phyloP scores from a whole-genome alignment of 2,329 filamentous ascomycete species.

The Claviceps spartinae region DNA sequence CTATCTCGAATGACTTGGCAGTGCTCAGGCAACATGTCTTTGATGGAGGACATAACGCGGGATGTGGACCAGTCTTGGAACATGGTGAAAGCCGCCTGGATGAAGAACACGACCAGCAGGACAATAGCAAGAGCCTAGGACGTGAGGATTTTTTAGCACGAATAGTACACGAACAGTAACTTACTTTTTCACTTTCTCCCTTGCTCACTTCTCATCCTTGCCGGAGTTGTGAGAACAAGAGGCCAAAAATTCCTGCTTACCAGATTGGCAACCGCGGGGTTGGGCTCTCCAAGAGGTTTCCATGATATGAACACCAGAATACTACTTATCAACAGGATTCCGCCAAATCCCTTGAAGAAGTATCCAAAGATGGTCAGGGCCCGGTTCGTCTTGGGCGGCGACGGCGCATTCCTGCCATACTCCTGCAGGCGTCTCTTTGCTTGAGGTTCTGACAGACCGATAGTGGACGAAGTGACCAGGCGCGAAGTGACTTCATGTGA shows the following conservation, averaged over 20 bases:
- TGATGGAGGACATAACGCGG: constrained; percentile 67
- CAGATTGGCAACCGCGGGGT: constrained; percentile 51
- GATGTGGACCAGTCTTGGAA: constrained; percentile 67
- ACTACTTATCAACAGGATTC: constrained; percentile 52
- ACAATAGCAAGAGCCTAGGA: constrained; percentile 54
- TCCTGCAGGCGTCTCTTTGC: constrained; percentile 39
- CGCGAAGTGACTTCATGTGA: constrained; percentile 44
- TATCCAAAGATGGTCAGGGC: constrained; percentile 49
- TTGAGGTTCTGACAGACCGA: constrained; percentile 48
- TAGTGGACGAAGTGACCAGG: constrained; percentile 38
- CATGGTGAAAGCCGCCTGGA: constrained; percentile 56
- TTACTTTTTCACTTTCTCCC: not conserved
- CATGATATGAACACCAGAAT: constrained; percentile 66
- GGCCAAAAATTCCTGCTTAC: constrained; percentile 5
- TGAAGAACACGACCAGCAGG: constrained; percentile 53
- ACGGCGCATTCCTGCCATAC: constrained; percentile 54
- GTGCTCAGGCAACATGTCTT: constrained; percentile 64
- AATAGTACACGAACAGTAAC: not conserved
- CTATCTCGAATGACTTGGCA: constrained; percentile 53
- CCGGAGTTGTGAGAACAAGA: too few relatives aligned
- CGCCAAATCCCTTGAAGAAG: constrained; percentile 66
- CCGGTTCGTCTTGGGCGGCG: constrained; percentile 48
- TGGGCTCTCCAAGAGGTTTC: constrained; percentile 57
- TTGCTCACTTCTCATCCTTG: not conserved
- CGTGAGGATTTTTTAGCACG: not conserved